Conservation (phyloP, 192 early-diverging fungal species). For the Thamnidium elegans region DNA sequence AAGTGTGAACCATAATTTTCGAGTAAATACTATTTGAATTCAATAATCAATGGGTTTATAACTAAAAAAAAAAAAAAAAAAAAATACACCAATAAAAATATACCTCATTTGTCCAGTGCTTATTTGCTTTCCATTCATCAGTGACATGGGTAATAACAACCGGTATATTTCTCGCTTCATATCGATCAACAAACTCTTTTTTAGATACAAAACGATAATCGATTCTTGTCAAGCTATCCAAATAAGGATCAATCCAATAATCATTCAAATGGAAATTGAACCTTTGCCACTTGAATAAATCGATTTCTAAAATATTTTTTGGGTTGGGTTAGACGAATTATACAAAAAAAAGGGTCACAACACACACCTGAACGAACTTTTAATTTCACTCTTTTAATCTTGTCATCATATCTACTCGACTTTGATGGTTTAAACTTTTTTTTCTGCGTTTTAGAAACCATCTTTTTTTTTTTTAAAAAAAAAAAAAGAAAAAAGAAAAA, state of each 20-base stretch:
- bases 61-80: too few relatives aligned
- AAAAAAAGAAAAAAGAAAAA: too few relatives aligned
- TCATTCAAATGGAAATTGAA: slow-evolving; percentile 46
- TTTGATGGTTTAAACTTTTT: slow-evolving; percentile 11
- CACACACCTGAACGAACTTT: slow-evolving; percentile 9
- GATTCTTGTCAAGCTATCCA: slow-evolving; percentile 53
- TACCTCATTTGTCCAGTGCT: slow-evolving; percentile 57
- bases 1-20: slow-evolving; percentile 55
- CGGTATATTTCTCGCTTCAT: slow-evolving; percentile 50
- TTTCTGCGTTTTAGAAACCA: too few relatives aligned
- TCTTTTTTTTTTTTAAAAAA: too few relatives aligned
- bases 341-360: too few relatives aligned
- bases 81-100: background rate
- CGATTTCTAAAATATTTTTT: slow-evolving; percentile 46
- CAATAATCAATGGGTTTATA: too few relatives aligned
- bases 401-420: slow-evolving; percentile 11
- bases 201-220: slow-evolving; percentile 50
- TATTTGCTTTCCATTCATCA: slow-evolving; percentile 53
- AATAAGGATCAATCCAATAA: slow-evolving; percentile 46
- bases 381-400: slow-evolving; percentile 13
- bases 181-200: slow-evolving; percentile 58
- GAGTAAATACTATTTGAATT: slow-evolving; percentile 32
- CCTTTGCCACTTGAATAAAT: slow-evolving; percentile 60
- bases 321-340: too few relatives aligned
- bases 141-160: slow-evolving; percentile 60